Evolutionary conservation across 140 eudicot species (phyloP), one percentile per base, ranked within the genome.

Genomic region (Stevia rebaudiana): DNA sequence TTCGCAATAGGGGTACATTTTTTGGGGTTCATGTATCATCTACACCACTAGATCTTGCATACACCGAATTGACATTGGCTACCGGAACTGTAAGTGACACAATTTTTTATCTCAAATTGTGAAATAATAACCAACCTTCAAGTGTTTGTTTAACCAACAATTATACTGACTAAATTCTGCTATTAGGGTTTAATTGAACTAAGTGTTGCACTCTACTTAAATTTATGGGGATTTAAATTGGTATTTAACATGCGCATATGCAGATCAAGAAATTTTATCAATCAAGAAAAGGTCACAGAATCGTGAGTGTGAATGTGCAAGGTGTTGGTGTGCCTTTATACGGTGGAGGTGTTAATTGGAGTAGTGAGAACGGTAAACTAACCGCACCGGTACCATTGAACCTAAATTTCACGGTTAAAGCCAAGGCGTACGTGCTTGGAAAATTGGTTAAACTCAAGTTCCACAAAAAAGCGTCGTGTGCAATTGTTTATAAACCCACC

Each of bases 11-110:
- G 3, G 97, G 94, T n/a, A 81, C 97, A 15, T 88, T 94, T 54
- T 94, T 94, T 25, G 99, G 99, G 1, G 90, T 85, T 19, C 99
- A 94, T 48, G 99, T 94, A 11, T 74, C 89, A 40, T 81, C 99
- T 11, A 75, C 97, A 5, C 81, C 84, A 6, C 22, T 94, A 41
- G 86, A 83, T 73, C 87, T 94, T 16, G 68, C 88, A 3, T 85
- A 74, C 59, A 51, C 82, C 3, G 67, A 85, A 42, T 79, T 88
- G 43, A 70, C 81, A 8, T 28, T 94, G 1, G 99, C 97, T 65
- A 70, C 80, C 3, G 99, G 99, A 75, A 52, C 57, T 1, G 99
- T 94, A 88, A 78, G 91, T 41, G 5, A 47, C 40, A 35, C 22
- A 39, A 7, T 1, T 13, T 15, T 6, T 3, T 0, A 44, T 37